Percentiles rank a stretch among this genome's conserved stretches.
Conservation (phyloP, 495 filamentous ascomycete species). For the Arthonia radiata region DNA sequence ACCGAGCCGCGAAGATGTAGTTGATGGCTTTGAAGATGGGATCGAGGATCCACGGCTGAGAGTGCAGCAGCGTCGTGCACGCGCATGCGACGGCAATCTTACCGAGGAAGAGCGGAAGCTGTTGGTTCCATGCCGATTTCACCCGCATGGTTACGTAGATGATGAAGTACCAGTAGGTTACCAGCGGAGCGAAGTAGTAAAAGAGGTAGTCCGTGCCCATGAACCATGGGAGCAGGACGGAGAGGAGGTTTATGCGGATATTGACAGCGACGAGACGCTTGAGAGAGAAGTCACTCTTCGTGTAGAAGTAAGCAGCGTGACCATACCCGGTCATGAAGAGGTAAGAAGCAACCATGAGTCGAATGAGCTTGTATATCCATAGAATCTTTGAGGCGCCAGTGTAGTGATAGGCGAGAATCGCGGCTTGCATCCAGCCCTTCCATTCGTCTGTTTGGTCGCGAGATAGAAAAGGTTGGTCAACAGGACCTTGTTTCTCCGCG, state of each 20-base stretch:
- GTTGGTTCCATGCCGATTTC: slow-evolving; percentile 16
- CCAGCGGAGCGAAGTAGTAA: slow-evolving; percentile 35
- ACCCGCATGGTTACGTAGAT: slow-evolving; percentile 23
- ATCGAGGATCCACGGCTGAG: slow-evolving; percentile 21
- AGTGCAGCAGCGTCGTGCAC: slow-evolving; percentile 16
- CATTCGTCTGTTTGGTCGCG: slow-evolving; percentile 34
- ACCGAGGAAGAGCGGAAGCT: slow-evolving; percentile 16
- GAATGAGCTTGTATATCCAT: slow-evolving; percentile 26
- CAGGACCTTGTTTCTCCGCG: not conserved
- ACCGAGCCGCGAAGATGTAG: slow-evolving; percentile 15
- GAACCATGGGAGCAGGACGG: slow-evolving; percentile 25
- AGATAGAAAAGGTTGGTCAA: slow-evolving; percentile 16
- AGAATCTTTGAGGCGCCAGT: slow-evolving; percentile 24
- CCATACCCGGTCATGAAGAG: slow-evolving; percentile 36
- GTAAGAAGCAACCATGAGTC: slow-evolving; percentile 31
- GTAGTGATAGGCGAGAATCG: slow-evolving; percentile 33
- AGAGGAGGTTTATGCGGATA: slow-evolving; percentile 30
- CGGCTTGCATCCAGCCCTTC: slow-evolving; percentile 39
- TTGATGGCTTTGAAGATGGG: slow-evolving; percentile 13
- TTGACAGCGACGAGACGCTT: slow-evolving; percentile 22
- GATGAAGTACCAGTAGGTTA: slow-evolving; percentile 35
- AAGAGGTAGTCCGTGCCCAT: slow-evolving; percentile 31
- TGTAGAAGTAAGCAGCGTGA: slow-evolving; percentile 29
- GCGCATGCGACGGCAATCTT: slow-evolving; percentile 23
- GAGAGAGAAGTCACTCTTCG: slow-evolving; percentile 28